Base-by-base conservation (phyloP, 805 yeast genomes). In the Sungouiozyma ichnusensis region DNA sequence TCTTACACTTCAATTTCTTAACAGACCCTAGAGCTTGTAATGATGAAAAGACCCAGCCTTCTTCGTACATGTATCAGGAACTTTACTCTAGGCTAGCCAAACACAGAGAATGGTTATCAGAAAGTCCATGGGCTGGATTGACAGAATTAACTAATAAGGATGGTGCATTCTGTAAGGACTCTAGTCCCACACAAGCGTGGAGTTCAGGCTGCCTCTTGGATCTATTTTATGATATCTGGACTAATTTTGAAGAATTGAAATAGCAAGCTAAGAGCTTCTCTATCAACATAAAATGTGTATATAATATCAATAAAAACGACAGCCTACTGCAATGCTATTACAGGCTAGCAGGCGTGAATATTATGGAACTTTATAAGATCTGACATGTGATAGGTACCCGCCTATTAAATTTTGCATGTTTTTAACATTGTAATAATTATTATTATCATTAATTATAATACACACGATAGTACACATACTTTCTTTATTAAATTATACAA, bases 181-280 rank as follows among this genome's bases (percentile, higher is more conserved):
- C 95, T 2, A 83, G 94, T 49, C 96, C 97, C 2, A 81, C 97
- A 0, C 98, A 90, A 60, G 97, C 97, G 0, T 90, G 98, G 98
- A 85, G 95, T 57, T 66, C 90, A 0, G 80, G 92, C 2, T 85
- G 96, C 53, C 63, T 92, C 44, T 61, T 90, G 27, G 97, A 90
- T 59, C 64, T 90, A 41, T 84, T 76, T 59, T 71, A 72, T 48
- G 95, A 86, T 54, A 59, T 76, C 19, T 76, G 76, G 74, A 43
- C 19, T 13, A 7, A 33, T 15, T 41, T 41, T 31, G 39, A 36
- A 33, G 39, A 41, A 20, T 9, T 15, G 20, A 35, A n/a, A 20
- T 17, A 14, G 18, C 18, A 34, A 34, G 15, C 33, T 31, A 15
- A 31, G 33, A n/a, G 33, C 33, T 2, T n/a, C n/a, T n/a, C n/a